These are phyloP conservation scores for Fusarium tricinctum DNA, from an alignment of 2,329 filamentous ascomycete genomes.

Conservation along the genomic window DNA sequence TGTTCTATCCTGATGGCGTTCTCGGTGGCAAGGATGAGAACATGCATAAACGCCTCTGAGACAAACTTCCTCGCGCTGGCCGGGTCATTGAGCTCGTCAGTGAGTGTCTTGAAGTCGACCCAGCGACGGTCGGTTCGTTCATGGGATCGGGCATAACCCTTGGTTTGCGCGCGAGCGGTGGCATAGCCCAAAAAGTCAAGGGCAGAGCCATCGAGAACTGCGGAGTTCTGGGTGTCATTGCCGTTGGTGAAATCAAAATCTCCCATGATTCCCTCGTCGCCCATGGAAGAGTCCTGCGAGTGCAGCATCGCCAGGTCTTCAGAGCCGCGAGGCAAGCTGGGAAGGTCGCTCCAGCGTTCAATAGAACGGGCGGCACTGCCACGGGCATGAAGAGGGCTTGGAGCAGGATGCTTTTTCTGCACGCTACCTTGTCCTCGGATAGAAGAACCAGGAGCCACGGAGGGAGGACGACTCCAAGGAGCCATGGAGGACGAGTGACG, in stretches of 20 bases:
- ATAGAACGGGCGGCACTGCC: conserved; percentile 58
- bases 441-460: conserved; percentile 62
- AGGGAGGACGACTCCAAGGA: conserved; percentile 66
- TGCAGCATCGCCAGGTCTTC: conserved; percentile 50
- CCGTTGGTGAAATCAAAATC: conserved; percentile 38
- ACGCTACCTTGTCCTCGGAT: conserved; percentile 58
- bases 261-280: conserved; percentile 40
- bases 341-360: conserved; percentile 63
- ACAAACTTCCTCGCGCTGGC: conserved; percentile 71
- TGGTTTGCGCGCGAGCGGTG: conserved; percentile 54
- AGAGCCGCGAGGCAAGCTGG: conserved; percentile 51
- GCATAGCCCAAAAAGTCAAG: conserved; percentile 63
- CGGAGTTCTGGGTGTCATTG: conserved; percentile 52
- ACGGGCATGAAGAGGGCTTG: conserved; percentile 57
- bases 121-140: conserved; percentile 57
- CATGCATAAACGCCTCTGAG: conserved; percentile 81
- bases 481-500: conserved; percentile 68
- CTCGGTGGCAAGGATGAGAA: conserved; percentile 78
- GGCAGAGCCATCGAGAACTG: conserved; percentile 61
- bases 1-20: conserved; percentile 74
- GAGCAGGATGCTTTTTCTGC: conserved; percentile 52
- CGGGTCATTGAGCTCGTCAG: conserved; percentile 76
- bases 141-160: conserved; percentile 52
- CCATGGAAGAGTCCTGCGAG: conserved; percentile 53
- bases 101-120: conserved; percentile 77